Base-by-base conservation (phyloP, 306 rosid species). In the Crotalaria pallida region DNA sequence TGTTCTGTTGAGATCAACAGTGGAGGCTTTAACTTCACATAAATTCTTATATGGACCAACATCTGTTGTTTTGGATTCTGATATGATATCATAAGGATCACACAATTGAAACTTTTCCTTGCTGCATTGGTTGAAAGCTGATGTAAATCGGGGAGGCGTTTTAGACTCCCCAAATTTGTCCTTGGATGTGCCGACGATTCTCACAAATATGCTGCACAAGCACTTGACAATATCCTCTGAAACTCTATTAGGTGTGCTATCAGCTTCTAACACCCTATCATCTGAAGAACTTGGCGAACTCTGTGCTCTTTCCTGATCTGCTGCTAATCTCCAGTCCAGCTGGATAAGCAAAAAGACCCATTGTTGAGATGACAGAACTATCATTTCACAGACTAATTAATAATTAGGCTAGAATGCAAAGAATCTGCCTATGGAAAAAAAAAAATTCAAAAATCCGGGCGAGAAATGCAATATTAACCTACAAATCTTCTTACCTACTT, bases 201-300 rank as follows among this genome's bases (percentile, higher is more conserved):
- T 84, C 74, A 84, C 57, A 74, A 90, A 87, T 74, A 91, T 85
- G 79, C 78, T 78, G 22, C 81, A 85, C 78, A 94, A 84, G 62
- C 97, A 90, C 78, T 84, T 88, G 47, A 88, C 88, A 78, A 86
- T 86, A 38, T 88, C 87, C 81, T 90, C 92, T 1, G 99, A 94
- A 45, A 91, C 77, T 84, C 84, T 88, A 58, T 87, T 94, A 0
- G 99, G 99, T 2, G 85, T 73, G 79, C 65, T 77, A 17, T 84
- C 89, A 33, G 77, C 51, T 57, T 82, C 95, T 76, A 45, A 45
- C 23, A 51, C 72, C 74, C 71, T 81, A 53, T 86, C 87, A 61
- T 83, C 85, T 16, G 83, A 79, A 22, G 81, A 86, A 80, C 82
- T 77, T 45, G 91, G 77, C 7, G 85, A 82, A 78, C 82, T 83